Evolutionary conservation across 352 stramenopile genomes (phyloP).

Genomic region (Phytopythium kandeliae): DNA sequence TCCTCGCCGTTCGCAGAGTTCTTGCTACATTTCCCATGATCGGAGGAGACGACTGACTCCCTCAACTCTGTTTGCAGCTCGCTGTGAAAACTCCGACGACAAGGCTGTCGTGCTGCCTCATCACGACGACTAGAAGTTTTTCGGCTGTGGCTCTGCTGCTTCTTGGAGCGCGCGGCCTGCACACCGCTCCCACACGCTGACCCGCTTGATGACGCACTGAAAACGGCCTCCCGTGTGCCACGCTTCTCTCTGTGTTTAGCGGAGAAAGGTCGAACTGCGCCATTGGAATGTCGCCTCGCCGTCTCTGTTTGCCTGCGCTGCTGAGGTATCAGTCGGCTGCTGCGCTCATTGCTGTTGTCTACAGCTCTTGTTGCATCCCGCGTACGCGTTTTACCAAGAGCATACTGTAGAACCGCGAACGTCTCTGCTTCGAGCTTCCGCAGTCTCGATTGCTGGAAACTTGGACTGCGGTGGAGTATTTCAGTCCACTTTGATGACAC

Average conservation of each 20-base stretch:
- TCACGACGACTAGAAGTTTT: conserved; percentile 4
- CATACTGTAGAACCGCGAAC: conserved; percentile 38
- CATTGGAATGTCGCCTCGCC: no score
- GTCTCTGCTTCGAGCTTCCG: conserved; percentile 32
- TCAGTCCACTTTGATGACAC: conserved; percentile 39
- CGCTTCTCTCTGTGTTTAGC: not conserved
- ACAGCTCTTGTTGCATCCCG: not conserved
- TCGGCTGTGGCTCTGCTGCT: conserved; percentile 10
- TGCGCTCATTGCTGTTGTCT: not conserved
- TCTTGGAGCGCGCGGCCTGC: conserved; percentile 29
- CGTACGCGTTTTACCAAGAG: conserved; percentile 12
- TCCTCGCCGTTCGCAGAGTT: not conserved
- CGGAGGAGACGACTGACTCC: conserved; percentile 7
- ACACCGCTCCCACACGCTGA: conserved; percentile 29
- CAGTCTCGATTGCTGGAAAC: conserved; percentile 30
- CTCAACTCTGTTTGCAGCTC: not conserved
- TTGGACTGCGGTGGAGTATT: conserved; percentile 28
- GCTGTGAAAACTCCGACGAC: not conserved
- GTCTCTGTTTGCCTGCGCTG: conserved; percentile 1
- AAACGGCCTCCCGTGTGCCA: not conserved
- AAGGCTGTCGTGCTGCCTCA: not conserved
- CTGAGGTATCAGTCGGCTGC: not conserved
- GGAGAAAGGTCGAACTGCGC: not conserved
- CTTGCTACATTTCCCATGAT: conserved; percentile 6
- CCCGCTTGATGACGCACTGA: not conserved